Evolutionary conservation across 441 rosid species (phyloP), one percentile per base, ranked within the genome.

Genomic region (Eruca vesicaria): DNA sequence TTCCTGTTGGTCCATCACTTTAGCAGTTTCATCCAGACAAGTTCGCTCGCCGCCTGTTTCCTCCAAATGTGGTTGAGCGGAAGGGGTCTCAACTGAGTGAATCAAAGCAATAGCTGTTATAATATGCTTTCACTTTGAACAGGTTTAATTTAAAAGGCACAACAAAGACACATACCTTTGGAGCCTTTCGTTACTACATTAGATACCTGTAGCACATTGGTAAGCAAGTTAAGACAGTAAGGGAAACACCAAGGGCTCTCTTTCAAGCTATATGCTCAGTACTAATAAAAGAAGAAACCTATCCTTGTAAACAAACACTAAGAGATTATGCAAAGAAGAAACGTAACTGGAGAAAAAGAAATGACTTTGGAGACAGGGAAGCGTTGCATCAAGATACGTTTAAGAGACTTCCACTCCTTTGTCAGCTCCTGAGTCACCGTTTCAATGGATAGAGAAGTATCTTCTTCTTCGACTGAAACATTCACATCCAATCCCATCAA

Each of bases 301-400:
- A n/a, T n/a, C n/a, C n/a, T n/a, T n/a, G n/a, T n/a, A n/a, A n/a
- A n/a, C n/a, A n/a, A n/a, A n/a, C n/a, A n/a, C 14, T 55, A 38
- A 16, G 58, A 50, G 18, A 48, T 50, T 36, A 20, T 6, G 63
- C 52, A n/a, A 48, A 69, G 28, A 12, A 21, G 29, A 53, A 21
- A 60, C 93, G 81, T 79, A 78, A 94, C 98, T 16, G 90, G 86
- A 72, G 99, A 88, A 63, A 82, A 71, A 18, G 96, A 84, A 63
- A 86, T 78, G 86, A 89, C 88, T 82, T 85, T 95, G 74, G 97
- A 84, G 75, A 89, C 92, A 21, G 94, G 90, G 79, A 92, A 95
- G 66, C 87, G 87, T 86, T 92, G 98, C 93, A 91, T 86, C 66
- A 95, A 81, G 76, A 86, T 78, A 80, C 97, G 87, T 84, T 83